Evolutionary conservation across 768 basidiomycete species (phyloP).

Genomic region (Kwoniella dendrophila): DNA sequence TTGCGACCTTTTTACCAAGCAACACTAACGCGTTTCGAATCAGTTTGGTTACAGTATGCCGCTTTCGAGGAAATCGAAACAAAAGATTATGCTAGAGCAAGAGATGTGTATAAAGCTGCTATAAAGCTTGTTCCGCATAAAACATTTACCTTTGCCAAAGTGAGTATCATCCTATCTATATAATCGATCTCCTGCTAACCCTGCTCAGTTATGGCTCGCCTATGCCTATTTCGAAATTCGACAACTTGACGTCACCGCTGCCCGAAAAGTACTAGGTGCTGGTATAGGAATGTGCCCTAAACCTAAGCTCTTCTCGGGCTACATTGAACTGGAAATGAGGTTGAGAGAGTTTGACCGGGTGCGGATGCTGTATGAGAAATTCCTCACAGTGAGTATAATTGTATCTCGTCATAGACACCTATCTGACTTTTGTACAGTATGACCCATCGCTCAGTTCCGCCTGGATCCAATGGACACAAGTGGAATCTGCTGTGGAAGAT

Average conservation of each 20-base stretch:
- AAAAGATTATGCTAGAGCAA: constrained; percentile 82
- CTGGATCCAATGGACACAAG: constrained; percentile 94
- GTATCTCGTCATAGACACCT: neutral
- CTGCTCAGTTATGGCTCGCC: constrained; percentile 73
- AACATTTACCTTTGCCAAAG: constrained; percentile 93
- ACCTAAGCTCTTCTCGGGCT: constrained; percentile 77
- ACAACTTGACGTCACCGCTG: constrained; percentile 74
- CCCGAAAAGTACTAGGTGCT: constrained; percentile 83
- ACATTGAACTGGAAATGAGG: constrained; percentile 46
- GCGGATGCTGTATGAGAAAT: constrained; percentile 87
- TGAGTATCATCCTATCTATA: constrained; percentile 14
- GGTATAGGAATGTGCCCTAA: constrained; percentile 96
- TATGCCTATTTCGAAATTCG: constrained; percentile 92
- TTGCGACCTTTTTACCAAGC: neutral
- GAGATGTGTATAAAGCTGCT: constrained; percentile 90
- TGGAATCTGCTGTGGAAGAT: constrained; percentile 84
- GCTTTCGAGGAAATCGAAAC: constrained; percentile 95
- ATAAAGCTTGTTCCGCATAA: constrained; percentile 90
- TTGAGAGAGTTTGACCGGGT: constrained; percentile 95
- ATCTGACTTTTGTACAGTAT: constrained; percentile 60
- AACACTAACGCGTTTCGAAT: neutral
- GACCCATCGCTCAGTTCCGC: constrained; percentile 88
- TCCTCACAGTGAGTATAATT: constrained; percentile 70
- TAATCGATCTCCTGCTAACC: neutral
- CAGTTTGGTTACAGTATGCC: constrained; percentile 89